phyloP scores from a whole-genome alignment of 768 basidiomycete species.

The Tephrocybe sp. region DNA sequence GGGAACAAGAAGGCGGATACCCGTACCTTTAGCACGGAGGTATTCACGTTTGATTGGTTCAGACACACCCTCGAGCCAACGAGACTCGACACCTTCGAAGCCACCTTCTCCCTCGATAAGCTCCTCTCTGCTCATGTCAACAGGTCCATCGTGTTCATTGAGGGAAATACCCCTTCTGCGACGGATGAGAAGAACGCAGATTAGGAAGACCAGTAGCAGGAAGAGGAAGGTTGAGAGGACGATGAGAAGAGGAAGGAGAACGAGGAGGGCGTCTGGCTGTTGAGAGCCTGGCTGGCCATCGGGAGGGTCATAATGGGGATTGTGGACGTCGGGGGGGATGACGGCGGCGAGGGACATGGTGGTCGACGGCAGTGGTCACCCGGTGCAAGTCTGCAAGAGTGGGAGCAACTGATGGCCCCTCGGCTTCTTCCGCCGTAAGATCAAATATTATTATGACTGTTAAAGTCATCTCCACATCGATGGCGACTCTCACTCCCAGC shows the following conservation, averaged over 20 bases:
- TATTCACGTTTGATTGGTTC: constrained; percentile 73
- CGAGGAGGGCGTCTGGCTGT: constrained; percentile 68
- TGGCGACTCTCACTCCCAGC: constrained; percentile 48
- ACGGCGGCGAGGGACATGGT: constrained; percentile 12
- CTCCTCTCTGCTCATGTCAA: constrained; percentile 92
- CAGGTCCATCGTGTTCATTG: constrained; percentile 86
- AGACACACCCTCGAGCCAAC: constrained; percentile 86
- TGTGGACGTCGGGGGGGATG: not conserved
- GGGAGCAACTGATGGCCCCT: not conserved
- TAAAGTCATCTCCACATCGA: constrained; percentile 21
- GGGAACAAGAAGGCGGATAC: constrained; percentile 4
- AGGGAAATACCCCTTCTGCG: constrained; percentile 75
- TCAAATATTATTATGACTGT: constrained; percentile 10
- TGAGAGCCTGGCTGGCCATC: constrained; percentile 23
- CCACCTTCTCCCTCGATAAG: constrained; percentile 91
- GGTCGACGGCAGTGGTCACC: not conserved
- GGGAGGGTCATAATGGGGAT: constrained; percentile 22
- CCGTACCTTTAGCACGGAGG: constrained; percentile 82
- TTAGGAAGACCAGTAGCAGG: constrained; percentile 86
- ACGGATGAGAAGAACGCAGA: constrained; percentile 85
- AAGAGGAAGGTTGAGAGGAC: constrained; percentile 92
- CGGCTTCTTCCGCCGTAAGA: constrained; percentile 5
- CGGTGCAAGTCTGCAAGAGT: not conserved
- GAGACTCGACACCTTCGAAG: constrained; percentile 85
- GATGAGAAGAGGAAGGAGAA: constrained; percentile 92